Evolutionary conservation across 208 protist genomes (phyloP).

Genomic region (Angomonas deanei): DNA sequence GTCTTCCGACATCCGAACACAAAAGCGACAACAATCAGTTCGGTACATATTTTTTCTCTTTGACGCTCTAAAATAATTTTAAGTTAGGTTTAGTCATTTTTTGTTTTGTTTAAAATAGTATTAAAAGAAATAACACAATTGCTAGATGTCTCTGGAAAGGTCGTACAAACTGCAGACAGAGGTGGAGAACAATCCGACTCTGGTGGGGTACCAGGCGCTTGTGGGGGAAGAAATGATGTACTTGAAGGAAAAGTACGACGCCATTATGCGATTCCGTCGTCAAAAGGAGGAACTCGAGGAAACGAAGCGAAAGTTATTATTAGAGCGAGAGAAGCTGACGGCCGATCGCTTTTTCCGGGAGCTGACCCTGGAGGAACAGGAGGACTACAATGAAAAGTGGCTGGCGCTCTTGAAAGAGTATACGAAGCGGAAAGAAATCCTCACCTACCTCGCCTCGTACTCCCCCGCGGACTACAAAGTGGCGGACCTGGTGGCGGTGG

Average conservation of each 20-base stretch:
- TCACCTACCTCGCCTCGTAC: slow-evolving; percentile 42
- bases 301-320: neutral
- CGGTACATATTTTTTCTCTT: neutral
- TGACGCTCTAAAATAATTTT: neutral
- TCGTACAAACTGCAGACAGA: slow-evolving; percentile 15
- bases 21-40: too few relatives aligned
- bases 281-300: slow-evolving; percentile 9
- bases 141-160: slow-evolving; percentile 26
- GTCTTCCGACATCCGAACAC: too few relatives aligned
- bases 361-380: slow-evolving; percentile 8
- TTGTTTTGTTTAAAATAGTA: neutral
- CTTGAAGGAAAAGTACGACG: slow-evolving; percentile 11
- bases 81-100: neutral
- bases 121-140: neutral
- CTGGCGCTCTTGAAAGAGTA: slow-evolving; percentile 42
- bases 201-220: slow-evolving; percentile 19
- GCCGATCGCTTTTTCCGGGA: slow-evolving; percentile 7
- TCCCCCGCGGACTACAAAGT: slow-evolving; percentile 36
- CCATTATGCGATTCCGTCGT: neutral
- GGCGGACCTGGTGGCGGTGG: slow-evolving; percentile 36
- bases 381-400: slow-evolving; percentile 24
- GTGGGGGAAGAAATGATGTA: slow-evolving; percentile 23
- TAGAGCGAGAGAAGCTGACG: slow-evolving; percentile 13
- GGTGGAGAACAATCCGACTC: slow-evolving; percentile 14
- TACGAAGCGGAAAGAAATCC: slow-evolving; percentile 33